Base-by-base conservation (phyloP, 139 green algal species). In the Deuterostichococcus epilithicus region DNA sequence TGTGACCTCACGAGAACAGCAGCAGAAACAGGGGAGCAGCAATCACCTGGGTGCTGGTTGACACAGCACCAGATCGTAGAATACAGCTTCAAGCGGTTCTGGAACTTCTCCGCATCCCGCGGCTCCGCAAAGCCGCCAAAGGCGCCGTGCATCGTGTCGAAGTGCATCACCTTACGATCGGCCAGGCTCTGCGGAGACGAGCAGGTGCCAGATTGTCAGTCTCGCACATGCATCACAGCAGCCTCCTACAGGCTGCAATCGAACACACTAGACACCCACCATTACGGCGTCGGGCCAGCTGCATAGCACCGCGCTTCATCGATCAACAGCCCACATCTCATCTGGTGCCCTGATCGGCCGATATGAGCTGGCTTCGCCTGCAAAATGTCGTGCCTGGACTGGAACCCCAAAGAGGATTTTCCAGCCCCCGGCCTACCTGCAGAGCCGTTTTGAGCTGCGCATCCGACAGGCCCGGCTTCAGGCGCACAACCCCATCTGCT, bases 41-140 rank as follows among this genome's bases (percentile, higher is more conserved):
- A 89, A 83, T 98, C 92, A 1, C 94, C 94, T 2, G 93, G 92
- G 74, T 94, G 90, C 6, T 78, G 81, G 35, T 91, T 69, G 1
- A 97, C 84, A 81, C 94, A 98, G 88, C 94, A 98, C 94, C 94
- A 98, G 3, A 98, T 89, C 75, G 80, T 86, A 20, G 74, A 84
- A 73, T 92, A 93, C 2, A 76, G 32, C 34, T 86, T 84, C 68
- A 92, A 81, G 3, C 92, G 86, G 30, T 77, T 68, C 34, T 80
- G 68, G 67, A 97, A 97, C 70, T 84, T 85, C 42, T 68, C 47
- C 0, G 8, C 66, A n/a, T 76, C 60, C 28, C 38, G 69, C 18
- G 68, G 22, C 1, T 90, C 70, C 0, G 67, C 79, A 59, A 90
- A 91, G 63, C 86, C 80, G 13, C 73, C 72, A 68, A 93, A 90